Evolutionary conservation across 148 eudicot species (phyloP).

Genomic region (Rhododendron ferrugineum): DNA sequence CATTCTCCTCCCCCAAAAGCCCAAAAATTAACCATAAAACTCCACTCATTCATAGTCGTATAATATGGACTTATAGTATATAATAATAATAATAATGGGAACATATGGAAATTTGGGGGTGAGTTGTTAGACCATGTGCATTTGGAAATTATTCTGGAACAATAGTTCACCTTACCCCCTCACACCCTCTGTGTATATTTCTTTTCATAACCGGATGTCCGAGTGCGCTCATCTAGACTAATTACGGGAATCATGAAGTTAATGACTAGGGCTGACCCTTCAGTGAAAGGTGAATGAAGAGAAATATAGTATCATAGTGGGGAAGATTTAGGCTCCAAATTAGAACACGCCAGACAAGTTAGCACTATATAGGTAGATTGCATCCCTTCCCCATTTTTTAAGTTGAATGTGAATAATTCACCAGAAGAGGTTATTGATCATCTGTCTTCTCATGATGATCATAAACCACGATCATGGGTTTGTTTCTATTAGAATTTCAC

Average conservation of each 20-base stretch:
- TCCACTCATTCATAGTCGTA: not conserved
- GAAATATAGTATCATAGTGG: not conserved
- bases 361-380: not conserved
- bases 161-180: not conserved
- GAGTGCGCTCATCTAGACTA: not conserved
- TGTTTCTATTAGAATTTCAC: not conserved
- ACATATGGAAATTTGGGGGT: constrained; percentile 7
- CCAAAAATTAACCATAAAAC: constrained; percentile 14
- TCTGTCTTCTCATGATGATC: constrained; percentile 10
- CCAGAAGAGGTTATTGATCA: constrained; percentile 3
- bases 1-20: not conserved
- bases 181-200: not conserved
- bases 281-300: not conserved
- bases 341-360: not conserved
- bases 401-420: not conserved
- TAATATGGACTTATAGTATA: not conserved
- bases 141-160: constrained; percentile 7
- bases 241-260: not conserved
- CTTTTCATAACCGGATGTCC: not conserved
- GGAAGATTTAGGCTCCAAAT: not conserved
- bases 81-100: not conserved
- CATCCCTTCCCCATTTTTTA: not conserved
- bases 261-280: not conserved
- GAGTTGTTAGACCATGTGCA: constrained; percentile 13
- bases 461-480: constrained; percentile 9